Evolutionary conservation across 257 asterid species (phyloP), one percentile per base, ranked within the genome.

Genomic region (Primulina eburnea): DNA sequence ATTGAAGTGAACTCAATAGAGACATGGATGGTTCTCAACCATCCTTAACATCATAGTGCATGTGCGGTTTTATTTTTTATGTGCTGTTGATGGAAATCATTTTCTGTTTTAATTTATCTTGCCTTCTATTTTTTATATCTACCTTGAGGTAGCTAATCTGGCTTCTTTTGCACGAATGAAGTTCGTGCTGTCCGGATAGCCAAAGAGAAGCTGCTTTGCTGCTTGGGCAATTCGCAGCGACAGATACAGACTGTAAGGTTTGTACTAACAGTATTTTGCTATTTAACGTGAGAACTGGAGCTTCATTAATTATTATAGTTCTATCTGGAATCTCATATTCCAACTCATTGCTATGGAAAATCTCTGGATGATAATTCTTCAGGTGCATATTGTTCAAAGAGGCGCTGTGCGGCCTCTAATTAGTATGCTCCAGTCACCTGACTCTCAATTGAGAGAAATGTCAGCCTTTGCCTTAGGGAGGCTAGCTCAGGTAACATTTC

Each of bases 211-310:
- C 99, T 82, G 99, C 99, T 78, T 82, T 94, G 83, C 87, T 94
- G 66, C 95, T 94, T 62, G 99, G 99, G 77, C 99, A 94, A 83
- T 94, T 94, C 79, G 98, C 99, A 70, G 98, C 98, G 32, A 94
- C 99, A 26, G 98, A 94, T 83, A 85, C 99, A 58, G 98, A 94
- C 81, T 91, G 97, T 84, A 91, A 94, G 99, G 99, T 94, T 79
- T 91, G 84, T 67, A n/a, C 65, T 59, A 30, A 69, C 65, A 73
- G 38, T 73, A 47, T 56, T 62, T 43, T 73, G 37, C 73, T 29
- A 3, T 70, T 71, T 37, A 34, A 71, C 67, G 11, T 30, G 29
- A 29, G 8, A 60, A 29, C 47, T 47, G 11, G 20, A 8, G 43
- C 33, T 68, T 50, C 4, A 21, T 21, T 12, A 65, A 26, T 17